Evolutionary conservation across 108 stramenopile species (phyloP).

Genomic region (Discostella pseudostelligera): DNA sequence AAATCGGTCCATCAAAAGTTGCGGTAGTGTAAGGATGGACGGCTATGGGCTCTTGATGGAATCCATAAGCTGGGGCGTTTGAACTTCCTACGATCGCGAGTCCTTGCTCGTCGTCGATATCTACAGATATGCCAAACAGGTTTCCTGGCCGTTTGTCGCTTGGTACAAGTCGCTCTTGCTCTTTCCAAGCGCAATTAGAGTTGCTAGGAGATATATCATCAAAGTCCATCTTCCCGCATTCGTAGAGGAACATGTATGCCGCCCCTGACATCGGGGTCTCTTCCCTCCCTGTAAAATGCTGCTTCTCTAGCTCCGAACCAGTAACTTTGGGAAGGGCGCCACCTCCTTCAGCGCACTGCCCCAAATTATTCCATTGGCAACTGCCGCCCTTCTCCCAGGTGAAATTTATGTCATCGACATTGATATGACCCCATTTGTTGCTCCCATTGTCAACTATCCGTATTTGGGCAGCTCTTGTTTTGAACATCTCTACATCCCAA

Average conservation of each 20-base stretch:
- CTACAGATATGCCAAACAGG: constrained; percentile 59
- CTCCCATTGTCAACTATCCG: constrained; percentile 65
- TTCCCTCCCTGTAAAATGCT: constrained; percentile 39
- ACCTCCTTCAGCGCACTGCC: constrained; percentile 27
- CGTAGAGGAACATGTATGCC: constrained; percentile 63
- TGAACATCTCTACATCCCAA: constrained; percentile 60
- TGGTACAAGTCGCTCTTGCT: constrained; percentile 54
- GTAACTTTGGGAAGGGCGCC: constrained; percentile 24
- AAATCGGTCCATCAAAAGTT: constrained; percentile 15
- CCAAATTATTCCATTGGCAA: constrained; percentile 33
- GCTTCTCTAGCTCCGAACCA: constrained; percentile 5
- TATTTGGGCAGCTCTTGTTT: constrained; percentile 59
- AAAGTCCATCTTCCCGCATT: constrained; percentile 23
- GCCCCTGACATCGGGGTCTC: constrained; percentile 60
- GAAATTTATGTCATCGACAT: constrained; percentile 73
- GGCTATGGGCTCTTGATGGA: constrained; percentile 40
- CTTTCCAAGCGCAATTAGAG: constrained; percentile 56
- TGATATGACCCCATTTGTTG: constrained; percentile 73
- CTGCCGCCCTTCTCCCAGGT: constrained; percentile 47
- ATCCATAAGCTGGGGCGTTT: constrained; percentile 40
- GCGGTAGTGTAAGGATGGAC: constrained; percentile 32
- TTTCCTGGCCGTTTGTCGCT: constrained; percentile 65
- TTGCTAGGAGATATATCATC: constrained; percentile 29
- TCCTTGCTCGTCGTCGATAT: constrained; percentile 52
- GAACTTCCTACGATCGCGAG: constrained; percentile 59